These are phyloP conservation scores for Ehretia macrophylla DNA, from an alignment of 257 asterid genomes.

Conservation along the genomic window DNA sequence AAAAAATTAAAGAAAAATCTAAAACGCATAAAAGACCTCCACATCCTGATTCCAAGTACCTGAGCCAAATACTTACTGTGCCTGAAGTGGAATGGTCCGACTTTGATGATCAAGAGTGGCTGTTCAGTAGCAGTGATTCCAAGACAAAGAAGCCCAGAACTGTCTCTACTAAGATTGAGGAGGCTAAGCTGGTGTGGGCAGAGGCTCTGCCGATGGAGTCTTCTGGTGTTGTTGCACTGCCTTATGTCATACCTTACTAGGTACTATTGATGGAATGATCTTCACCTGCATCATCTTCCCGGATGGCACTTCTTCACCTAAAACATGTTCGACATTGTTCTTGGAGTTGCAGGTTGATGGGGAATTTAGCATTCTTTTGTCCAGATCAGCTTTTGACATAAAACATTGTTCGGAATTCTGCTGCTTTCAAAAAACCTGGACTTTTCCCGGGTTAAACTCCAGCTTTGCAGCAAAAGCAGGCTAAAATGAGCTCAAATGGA, in stretches of 20 bases:
- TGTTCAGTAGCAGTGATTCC: conserved; percentile 24
- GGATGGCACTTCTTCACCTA: too few species aligned
- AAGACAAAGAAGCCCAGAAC: conserved; percentile 25
- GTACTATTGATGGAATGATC: conserved; percentile 1
- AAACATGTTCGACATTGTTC: too few species aligned
- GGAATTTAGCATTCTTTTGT: too few species aligned
- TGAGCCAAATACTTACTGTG: conserved; percentile 37
- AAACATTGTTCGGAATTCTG: too few species aligned
- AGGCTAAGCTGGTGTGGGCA: conserved; percentile 45
- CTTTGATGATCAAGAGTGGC: conserved; percentile 47
- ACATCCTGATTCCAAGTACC: conserved; percentile 47
- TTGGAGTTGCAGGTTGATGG: too few species aligned
- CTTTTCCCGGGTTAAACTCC: too few species aligned
- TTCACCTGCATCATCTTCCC: not conserved
- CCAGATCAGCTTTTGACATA: too few species aligned
- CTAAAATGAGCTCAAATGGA: not conserved
- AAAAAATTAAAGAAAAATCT: conserved; percentile 20
- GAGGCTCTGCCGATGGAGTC: conserved; percentile 38
- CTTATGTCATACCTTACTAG: conserved; percentile 61
- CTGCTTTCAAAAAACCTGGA: too few species aligned
- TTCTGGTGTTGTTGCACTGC: conserved; percentile 41
- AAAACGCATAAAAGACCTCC: conserved; percentile 25
- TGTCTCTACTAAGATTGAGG: conserved; percentile 15
- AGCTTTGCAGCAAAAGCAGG: too few species aligned
- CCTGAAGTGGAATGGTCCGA: conserved; percentile 42